Percentiles rank a stretch among this genome's conserved stretches.
These are phyloP conservation scores for Colletotrichum sp. DNA, from an alignment of 2,329 filamentous ascomycete species.

Conservation along the genomic window DNA sequence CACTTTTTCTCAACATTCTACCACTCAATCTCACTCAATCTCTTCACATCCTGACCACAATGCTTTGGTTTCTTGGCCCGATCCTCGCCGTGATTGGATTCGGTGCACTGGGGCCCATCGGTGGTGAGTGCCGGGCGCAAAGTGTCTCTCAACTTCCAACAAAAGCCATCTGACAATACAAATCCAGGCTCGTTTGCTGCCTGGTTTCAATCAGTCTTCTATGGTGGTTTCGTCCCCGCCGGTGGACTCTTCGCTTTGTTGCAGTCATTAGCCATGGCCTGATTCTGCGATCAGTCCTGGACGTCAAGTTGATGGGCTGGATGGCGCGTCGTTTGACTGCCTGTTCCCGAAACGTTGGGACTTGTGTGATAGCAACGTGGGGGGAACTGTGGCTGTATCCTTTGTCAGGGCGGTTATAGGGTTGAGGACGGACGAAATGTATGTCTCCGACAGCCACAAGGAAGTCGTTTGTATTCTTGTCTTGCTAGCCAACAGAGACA, in stretches of 20 bases:
- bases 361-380: accelerated
- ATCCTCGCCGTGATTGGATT: not conserved
- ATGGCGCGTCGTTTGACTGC: not conserved
- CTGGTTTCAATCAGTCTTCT: not conserved
- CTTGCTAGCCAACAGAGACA: accelerated
- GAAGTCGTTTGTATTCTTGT: accelerated
- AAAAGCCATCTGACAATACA: not conserved
- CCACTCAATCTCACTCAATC: too few species aligned
- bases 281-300: accelerated
- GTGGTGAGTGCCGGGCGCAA: not conserved
- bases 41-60: too few species aligned
- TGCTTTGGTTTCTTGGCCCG: not conserved
- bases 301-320: not conserved
- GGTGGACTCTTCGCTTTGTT: accelerated
- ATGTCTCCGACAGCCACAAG: accelerated
- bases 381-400: accelerated
- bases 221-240: not conserved
- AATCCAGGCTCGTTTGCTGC: not conserved
- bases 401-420: not conserved
- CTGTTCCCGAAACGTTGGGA: accelerated
- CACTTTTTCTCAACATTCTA: too few species aligned
- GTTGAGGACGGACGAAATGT: not conserved
- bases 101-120: not conserved
- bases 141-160: too few species aligned
- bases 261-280: accelerated